Percentiles rank a stretch among this genome's conserved stretches.
These are phyloP conservation scores for Coccomyxa subellipsoidea DNA, from an alignment of 163 green algal genomes.

Conservation along the genomic window DNA sequence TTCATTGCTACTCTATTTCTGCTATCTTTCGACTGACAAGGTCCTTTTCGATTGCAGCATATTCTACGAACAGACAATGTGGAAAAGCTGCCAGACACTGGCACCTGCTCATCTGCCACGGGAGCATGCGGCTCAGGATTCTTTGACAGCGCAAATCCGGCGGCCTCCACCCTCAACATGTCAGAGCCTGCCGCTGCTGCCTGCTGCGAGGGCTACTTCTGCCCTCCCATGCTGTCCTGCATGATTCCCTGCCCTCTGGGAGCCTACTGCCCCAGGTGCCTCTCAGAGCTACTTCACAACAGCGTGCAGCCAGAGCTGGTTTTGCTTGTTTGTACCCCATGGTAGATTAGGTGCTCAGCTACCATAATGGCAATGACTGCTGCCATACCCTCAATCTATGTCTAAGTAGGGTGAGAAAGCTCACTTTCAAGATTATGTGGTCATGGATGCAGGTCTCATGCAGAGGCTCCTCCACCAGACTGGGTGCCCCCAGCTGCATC, in stretches of 20 bases:
- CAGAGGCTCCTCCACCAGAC: background rate
- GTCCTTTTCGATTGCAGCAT: background rate
- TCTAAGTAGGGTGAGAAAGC: no score
- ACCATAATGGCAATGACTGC: no score
- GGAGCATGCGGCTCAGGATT: background rate
- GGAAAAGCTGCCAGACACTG: background rate
- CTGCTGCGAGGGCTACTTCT: slow-evolving; percentile 70
- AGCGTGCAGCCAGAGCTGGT: no score
- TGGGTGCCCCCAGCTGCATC: background rate
- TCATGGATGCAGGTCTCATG: background rate
- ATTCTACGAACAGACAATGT: background rate
- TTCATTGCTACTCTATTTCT: no score
- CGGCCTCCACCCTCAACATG: background rate
- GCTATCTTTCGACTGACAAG: no score
- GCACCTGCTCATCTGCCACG: background rate
- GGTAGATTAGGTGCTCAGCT: no score
- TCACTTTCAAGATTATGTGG: no score
- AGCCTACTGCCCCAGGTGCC: slow-evolving; percentile 46
- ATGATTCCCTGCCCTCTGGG: slow-evolving; percentile 69
- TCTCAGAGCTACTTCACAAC: no score
- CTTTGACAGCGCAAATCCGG: background rate
- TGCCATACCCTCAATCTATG: no score
- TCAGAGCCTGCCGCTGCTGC: slow-evolving; percentile 14
- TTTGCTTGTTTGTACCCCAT: no score
- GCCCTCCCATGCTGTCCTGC: slow-evolving; percentile 53